Base-by-base conservation (phyloP, 192 early-diverging fungal species). In the Coemansia sp. region DNA sequence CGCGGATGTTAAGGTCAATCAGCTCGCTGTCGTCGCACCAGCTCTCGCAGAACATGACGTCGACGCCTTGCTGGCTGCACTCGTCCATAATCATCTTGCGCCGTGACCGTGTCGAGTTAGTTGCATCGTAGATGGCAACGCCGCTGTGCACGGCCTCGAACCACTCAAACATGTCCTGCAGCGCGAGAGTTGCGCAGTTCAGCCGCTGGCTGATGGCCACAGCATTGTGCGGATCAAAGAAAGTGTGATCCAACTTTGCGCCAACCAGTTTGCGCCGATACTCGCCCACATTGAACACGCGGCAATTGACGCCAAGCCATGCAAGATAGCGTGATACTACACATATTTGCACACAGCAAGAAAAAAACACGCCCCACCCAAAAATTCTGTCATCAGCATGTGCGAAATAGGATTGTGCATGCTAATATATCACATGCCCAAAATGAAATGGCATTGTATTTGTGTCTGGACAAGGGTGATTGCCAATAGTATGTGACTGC, bases 281-380 rank as follows among this genome's bases (percentile, higher is more conserved):
- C 75, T 98, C 93, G 54, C 94, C 97, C 31, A 99, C 96, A 67
- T 98, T 98, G 84, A 98, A 99, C 33, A 98, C 94, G 68, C 91
- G 88, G 54, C 93, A 89, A 19, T 87, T 89, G 65, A 98, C 91
- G 9, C 97, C 93, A 42, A 99, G 84, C 97, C 97, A 99, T 50
- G 87, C 87, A 54, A 99, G 85, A 79, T 97, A 99, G 53, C 96
- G 91, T 61, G 93, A 90, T 23, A 93, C 88, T 93, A 76, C 53
- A 62, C 21, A 39, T 46, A 46, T 46, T 46, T 14, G 39, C 39
- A 46, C 9, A 46, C 3, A 17, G 39, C 17, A 46, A 46, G 11
- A 46, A 17, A 46, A 3, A 17, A 46, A 14, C 39, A 9, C 39
- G 39, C 39, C 1, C 33, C 33, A 6, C 39, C 9, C 39, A 46